Evolutionary conservation across 1,284 basidiomycete species (phyloP), one percentile per base, ranked within the genome.

Genomic region (Trametes hirsuta): DNA sequence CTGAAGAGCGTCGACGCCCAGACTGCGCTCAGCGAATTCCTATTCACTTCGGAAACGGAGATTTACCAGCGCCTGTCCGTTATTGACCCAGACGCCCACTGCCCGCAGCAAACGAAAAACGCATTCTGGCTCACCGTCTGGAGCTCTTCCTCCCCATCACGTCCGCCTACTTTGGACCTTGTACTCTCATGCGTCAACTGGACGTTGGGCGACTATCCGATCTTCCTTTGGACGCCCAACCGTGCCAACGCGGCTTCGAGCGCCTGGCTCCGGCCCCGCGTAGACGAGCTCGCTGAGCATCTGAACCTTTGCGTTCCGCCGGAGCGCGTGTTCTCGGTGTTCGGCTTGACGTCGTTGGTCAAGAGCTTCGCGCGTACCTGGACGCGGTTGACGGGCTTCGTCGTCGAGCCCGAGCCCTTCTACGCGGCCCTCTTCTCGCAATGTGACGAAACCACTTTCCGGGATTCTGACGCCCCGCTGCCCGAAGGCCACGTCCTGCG

Each of bases 41-140:
- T 75, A 53, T 81, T 80, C 65, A 69, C 69, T 42, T 67, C 68
- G 44, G 72, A 76, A 49, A 61, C 69, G 21, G 77, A 80, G 57
- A 68, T 76, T 25, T 58, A 70, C 45, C 65, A 65, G 18, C 71
- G 67, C 58, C 64, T 73, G 40, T 55, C 59, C 15, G 62, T 62
- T 36, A 53, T 66, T 11, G 67, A 68, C 12, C 55, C 59, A 36
- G 65, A 69, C 8, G 62, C 61, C 47, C 62, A 63, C 52, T 55
- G 58, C 8, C 69, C 67, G 15, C 67, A 63, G 50, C 61, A 58
- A 6, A 66, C 61, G 11, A 42, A 53, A 15, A 66, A 58, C 44
- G 74, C 76, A 49, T 77, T 83, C 66, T 84, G 84, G 83, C 66
- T 84, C 56, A 82, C 82, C 6, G 56, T 82, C n/a, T 84, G 81